phyloP scores from a whole-genome alignment of 148 eudicot genomes.

The Silene latifolia region DNA sequence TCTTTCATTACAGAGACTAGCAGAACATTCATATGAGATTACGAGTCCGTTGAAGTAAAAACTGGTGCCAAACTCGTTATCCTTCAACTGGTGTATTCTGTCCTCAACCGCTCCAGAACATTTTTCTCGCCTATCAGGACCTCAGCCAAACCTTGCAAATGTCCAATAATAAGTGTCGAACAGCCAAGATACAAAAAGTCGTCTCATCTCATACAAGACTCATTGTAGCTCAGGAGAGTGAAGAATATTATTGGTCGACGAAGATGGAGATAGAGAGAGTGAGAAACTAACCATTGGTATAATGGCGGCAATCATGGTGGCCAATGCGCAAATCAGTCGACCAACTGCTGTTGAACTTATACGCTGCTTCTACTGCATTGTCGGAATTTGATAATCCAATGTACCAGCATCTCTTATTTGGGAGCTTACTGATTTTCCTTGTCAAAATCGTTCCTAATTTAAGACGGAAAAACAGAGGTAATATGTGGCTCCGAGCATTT shows the following conservation, averaged over 20 bases:
- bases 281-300: constrained; percentile 52
- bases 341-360: constrained; percentile 63
- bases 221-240: background rate
- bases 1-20: too few species aligned
- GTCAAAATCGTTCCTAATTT: constrained; percentile 48
- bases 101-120: constrained; percentile 45
- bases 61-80: too few species aligned
- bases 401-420: constrained; percentile 68
- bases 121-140: constrained; percentile 53
- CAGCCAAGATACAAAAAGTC: background rate
- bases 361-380: constrained; percentile 46
- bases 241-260: background rate
- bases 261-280: background rate
- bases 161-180: background rate
- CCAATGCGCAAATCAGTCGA: constrained; percentile 63
- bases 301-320: constrained; percentile 77
- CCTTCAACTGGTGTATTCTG: background rate
- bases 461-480: background rate
- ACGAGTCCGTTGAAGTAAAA: too few species aligned
- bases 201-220: too few species aligned
- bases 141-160: constrained; percentile 58
- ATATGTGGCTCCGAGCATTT: background rate
- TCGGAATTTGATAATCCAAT: constrained; percentile 43
- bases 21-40: too few species aligned
- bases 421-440: constrained; percentile 57